Evolutionary conservation across 2,329 filamentous ascomycete species (phyloP).

Genomic region (Cordyceps cicadae): DNA sequence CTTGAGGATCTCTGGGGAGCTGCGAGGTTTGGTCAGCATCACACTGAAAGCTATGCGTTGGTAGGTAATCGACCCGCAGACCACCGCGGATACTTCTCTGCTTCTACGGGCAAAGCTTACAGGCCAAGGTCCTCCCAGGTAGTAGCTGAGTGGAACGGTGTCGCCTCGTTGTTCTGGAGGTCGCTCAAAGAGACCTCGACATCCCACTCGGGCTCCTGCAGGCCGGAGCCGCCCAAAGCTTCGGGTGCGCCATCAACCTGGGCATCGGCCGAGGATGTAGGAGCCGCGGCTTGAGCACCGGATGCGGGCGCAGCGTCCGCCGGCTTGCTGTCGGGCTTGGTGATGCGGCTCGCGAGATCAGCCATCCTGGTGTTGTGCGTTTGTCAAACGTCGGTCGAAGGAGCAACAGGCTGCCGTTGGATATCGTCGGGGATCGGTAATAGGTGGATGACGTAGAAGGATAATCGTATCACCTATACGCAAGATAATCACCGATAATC

Average conservation of each 20-base stretch:
- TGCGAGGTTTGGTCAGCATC: conserved; percentile 12
- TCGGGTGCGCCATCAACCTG: conserved; percentile 31
- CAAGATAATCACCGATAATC: no score
- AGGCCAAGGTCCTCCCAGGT: conserved; percentile 80
- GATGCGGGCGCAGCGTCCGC: conserved; percentile 18
- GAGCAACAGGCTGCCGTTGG: not conserved
- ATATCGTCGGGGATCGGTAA: no score
- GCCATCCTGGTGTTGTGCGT: conserved; percentile 28
- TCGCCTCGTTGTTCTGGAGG: conserved; percentile 75
- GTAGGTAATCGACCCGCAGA: not conserved
- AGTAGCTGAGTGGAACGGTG: conserved; percentile 77
- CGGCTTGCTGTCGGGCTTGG: conserved; percentile 30
- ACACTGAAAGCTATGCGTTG: not conserved
- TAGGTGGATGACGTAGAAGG: no score
- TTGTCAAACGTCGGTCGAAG: not conserved
- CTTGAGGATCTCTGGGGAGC: conserved; percentile 54
- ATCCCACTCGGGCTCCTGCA: conserved; percentile 69
- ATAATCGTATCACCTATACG: no score
- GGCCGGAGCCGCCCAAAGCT: conserved; percentile 39
- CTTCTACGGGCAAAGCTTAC: conserved; percentile 40
- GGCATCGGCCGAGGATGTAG: conserved; percentile 20
- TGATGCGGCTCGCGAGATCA: conserved; percentile 44
- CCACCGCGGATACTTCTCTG: not conserved
- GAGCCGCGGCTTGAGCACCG: conserved; percentile 8
- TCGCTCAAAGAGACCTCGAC: conserved; percentile 91